Base-by-base conservation (phyloP, 78 protist species). In the Isochrysis galbana region DNA sequence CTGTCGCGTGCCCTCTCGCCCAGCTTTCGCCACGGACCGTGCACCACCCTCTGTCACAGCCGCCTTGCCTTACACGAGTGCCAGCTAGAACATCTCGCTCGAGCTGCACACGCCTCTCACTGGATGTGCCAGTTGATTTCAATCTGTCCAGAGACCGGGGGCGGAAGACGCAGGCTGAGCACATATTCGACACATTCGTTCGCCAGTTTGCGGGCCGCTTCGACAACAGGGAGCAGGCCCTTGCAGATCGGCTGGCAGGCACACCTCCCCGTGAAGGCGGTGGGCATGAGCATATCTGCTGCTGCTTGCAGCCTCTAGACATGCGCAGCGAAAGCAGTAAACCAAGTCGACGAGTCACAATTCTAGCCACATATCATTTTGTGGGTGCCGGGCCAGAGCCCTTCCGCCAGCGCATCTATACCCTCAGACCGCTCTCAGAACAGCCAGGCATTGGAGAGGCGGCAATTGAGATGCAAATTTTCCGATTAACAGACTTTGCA, bases 231-330 rank as follows among this genome's bases (percentile, higher is more conserved):
- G 86, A 4, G 48, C 86, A 77, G 48, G 86, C 47, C 32, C 39
- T 7, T 2, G 34, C 0, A 2, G 86, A 77, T 1, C 19, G 2
- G 19, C 29, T 14, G 17, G 86, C 86, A 3, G 86, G 86, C 5
- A 44, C 23, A 29, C 5, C 47, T 29, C 86, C 86, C n/a, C 86
- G 86, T 10, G 48, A 41, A 5, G 86, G 86, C 2, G 86, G 86
- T 1, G 86, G 86, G n/a, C 86, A 77, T 10, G 86, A 77, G 86
- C 86, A 77, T 46, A 77, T 77, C 86, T n/a, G 22, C n/a, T 77
- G 86, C 86, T 7, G 7, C 86, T 17, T 77, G 86, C 86, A 77
- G 86, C 86, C 80, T 36, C 41, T 70, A 36, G 21, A 19, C 19
- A 36, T 70, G 44, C 29, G 36, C 39, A 22, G 5, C 77, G 39